Evolutionary conservation across 1,284 basidiomycete genomes (phyloP).

Genomic region (Moniliophthora roreri): DNA sequence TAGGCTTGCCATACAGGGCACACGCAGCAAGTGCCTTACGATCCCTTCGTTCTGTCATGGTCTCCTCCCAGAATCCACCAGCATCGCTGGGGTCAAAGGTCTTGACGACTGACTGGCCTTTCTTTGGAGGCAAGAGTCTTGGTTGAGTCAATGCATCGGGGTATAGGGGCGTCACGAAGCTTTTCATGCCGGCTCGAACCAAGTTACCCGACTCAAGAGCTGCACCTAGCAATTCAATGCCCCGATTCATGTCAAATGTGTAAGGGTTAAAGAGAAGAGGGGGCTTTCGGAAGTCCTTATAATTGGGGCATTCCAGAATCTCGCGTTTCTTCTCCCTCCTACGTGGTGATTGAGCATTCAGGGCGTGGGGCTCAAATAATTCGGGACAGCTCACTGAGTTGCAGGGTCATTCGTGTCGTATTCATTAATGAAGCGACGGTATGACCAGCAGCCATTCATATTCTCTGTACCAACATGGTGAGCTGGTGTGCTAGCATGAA

Average conservation of each 20-base stretch:
- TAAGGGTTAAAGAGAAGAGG: constrained; percentile 23
- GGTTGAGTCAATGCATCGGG: constrained; percentile 10
- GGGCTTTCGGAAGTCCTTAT: constrained; percentile 25
- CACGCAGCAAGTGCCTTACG: neutral
- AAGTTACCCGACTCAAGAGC: constrained; percentile 26
- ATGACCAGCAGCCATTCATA: constrained; percentile 22
- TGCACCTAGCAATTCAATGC: constrained; percentile 18
- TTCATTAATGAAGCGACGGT: constrained; percentile 21
- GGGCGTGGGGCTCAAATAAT: neutral
- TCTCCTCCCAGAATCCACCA: constrained; percentile 26
- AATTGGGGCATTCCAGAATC: constrained; percentile 26
- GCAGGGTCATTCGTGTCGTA: constrained; percentile 16
- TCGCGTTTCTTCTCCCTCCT: constrained; percentile 22
- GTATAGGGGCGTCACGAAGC: constrained; percentile 22
- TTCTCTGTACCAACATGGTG: constrained; percentile 19
- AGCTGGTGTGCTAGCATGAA: constrained; percentile 23
- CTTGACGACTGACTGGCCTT: constrained; percentile 19
- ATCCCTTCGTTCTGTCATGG: neutral
- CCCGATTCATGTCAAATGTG: constrained; percentile 23
- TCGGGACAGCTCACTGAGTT: constrained; percentile 15
- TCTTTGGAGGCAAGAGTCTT: constrained; percentile 18
- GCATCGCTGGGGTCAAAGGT: constrained; percentile 16
- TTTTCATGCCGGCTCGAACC: constrained; percentile 26
- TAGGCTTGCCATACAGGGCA: neutral
- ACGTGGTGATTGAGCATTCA: neutral